phyloP scores from a whole-genome alignment of 225 moss, liverwort and hornwort genomes.

The Physcomitrellopsis africana region DNA sequence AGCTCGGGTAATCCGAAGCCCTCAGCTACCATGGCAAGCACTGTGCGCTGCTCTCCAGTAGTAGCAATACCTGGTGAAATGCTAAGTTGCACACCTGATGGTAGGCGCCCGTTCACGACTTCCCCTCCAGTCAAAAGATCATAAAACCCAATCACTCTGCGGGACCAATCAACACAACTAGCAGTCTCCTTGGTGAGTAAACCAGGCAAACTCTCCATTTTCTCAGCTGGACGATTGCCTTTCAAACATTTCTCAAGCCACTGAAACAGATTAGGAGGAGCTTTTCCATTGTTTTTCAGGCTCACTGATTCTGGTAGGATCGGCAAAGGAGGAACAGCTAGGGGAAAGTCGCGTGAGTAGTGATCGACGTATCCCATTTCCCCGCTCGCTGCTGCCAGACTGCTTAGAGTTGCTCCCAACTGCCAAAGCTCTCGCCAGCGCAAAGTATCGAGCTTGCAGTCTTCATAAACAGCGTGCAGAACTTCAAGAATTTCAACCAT shows the following conservation, averaged over 20 bases:
- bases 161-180: conserved; percentile 89
- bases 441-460: conserved; percentile 93
- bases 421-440: conserved; percentile 96
- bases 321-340: conserved; percentile 69
- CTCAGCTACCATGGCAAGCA: conserved; percentile 95
- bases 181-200: conserved; percentile 59
- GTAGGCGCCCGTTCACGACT: conserved; percentile 46
- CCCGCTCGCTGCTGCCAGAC: conserved; percentile 85
- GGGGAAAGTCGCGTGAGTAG: conserved; percentile 92
- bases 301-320: conserved; percentile 45
- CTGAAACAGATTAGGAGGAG: conserved; percentile 72
- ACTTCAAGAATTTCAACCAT: conserved; percentile 97
- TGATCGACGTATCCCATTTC: conserved; percentile 92
- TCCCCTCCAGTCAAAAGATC: conserved; percentile 74
- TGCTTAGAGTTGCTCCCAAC: conserved; percentile 80
- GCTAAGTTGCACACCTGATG: conserved; percentile 67
- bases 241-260: conserved; percentile 83
- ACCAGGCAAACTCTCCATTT: conserved; percentile 64
- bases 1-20: conserved; percentile 87
- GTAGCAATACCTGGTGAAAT: conserved; percentile 70
- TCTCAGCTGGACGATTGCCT: conserved; percentile 44
- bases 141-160: conserved; percentile 93
- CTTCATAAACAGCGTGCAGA: conserved; percentile 92
- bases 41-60: conserved; percentile 86
- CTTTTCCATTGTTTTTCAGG: conserved; percentile 52